Base-by-base conservation (phyloP, 805 yeast species). In the Metschnikowia baotianmanensis region DNA sequence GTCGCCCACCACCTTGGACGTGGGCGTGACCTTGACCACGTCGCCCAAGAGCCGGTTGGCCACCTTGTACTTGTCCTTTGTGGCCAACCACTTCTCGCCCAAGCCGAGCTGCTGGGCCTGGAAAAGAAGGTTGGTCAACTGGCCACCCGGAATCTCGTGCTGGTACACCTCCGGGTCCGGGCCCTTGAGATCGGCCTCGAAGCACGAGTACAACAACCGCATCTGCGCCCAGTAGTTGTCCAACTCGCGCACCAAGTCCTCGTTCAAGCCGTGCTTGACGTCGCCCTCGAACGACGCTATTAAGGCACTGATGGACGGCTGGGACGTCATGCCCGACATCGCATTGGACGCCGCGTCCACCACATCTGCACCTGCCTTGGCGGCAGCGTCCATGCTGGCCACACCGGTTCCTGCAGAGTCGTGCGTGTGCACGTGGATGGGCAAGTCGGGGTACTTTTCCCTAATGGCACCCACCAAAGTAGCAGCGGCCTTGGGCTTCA, bases 341-440 rank as follows among this genome's bases (percentile, higher is more conserved):
- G 97, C 88, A 76, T 93, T 93, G 44, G 95, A 80, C 6, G 98
- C 98, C 57, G 89, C 95, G 65, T 93, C 99, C 54, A 93, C 98
- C 44, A 86, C 95, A 72, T 93, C 99, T 28, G 98, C 99, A 58
- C 99, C 99, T 27, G 97, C 95, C 54, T 74, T 65, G 15, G 97
- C 97, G 64, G 90, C 83, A 4, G 93, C 96, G 56, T 83, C 83
- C 93, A 91, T 90, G 24, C 96, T 84, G 32, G 97, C 91, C 51
- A 93, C 96, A 69, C 96, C 99, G 42, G 99, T 93, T 72, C 99
- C 99, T 26, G 99, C 99, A 49, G 98, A 90, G 70, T 93, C 99
- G 69, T 93, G 99, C 25, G 98, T 90, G 71, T 93, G 99, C 32
- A 93, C 97, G 63, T 93, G 99, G 61, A 93, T 93, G 55, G 98